Base-by-base conservation (phyloP, 345 rosid species). In the Sonneratia alba region DNA sequence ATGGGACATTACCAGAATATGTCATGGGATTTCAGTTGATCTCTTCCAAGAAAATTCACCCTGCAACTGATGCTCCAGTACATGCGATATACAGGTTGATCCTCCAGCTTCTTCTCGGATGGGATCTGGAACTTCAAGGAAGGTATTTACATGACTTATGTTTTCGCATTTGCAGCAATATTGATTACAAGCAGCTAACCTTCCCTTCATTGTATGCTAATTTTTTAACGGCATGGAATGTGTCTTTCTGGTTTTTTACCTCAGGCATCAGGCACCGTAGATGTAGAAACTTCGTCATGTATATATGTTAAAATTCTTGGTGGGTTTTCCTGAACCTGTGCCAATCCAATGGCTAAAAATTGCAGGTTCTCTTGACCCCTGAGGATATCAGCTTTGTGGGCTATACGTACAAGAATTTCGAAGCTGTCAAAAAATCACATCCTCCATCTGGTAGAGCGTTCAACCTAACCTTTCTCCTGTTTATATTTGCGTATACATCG, bases 341-440 rank as follows among this genome's bases (percentile, higher is more conserved):
- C 15, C 51, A 47, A 47, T 47, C 15, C 51, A 47, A 47, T 74
- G 16, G 13, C 77, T 36, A 19, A 74, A 79, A 9, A 36, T 55
- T 75, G 27, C 88, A 93, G 98, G 83, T 71, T 69, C 71, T 77
- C 71, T 75, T 84, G 77, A 83, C 84, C 67, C 83, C 92, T 37
- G 77, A 93, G 81, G 91, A 88, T 72, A 86, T 89, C 76, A 87
- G 83, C 79, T 93, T 93, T 70, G 98, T 91, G 73, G 98, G 98
- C 36, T 93, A 93, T 71, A 91, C 97, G 16, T 91, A 89, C 85
- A 93, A 85, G 87, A 91, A 93, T 76, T 75, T 75, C 66, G 78
- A 75, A 45, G 98, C 96, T 36, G 83, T 93, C 57, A 92, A 88
- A 81, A 89, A 87, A 38, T 73, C 82, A 27, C 83, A 73, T 59